Evolutionary conservation across 164 flowering plant genomes (phyloP).

Genomic region (Umbellularia californica): DNA sequence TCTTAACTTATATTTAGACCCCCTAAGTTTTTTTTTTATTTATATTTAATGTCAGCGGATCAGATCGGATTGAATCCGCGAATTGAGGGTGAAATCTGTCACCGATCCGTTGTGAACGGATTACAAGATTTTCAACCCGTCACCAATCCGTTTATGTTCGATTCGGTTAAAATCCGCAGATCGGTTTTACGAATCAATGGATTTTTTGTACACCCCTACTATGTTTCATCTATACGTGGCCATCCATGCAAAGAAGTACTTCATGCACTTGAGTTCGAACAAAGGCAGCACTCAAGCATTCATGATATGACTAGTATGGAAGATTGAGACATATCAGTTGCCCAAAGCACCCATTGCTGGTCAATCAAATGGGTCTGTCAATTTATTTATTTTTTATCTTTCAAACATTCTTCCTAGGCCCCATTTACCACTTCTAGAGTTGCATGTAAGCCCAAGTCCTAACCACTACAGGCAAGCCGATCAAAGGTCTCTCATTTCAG

Average conservation of each 20-base stretch:
- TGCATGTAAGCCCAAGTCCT: slow-evolving; percentile 35
- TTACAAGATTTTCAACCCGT: no score
- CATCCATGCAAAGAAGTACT: slow-evolving; percentile 88
- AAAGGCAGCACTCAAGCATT: slow-evolving; percentile 78
- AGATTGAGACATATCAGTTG: slow-evolving; percentile 45
- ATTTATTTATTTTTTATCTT: neutral
- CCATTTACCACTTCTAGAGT: slow-evolving; percentile 18
- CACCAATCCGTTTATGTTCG: no score
- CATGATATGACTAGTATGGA: slow-evolving; percentile 81
- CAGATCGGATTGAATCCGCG: no score
- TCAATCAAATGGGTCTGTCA: slow-evolving; percentile 40
- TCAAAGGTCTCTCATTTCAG: slow-evolving; percentile 72
- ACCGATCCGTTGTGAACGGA: no score
- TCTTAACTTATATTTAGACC: no score
- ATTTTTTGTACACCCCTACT: no score
- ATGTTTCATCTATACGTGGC: slow-evolving; percentile 41
- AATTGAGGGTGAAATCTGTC: no score
- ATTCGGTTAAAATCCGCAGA: no score
- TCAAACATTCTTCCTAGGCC: slow-evolving; percentile 37
- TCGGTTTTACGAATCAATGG: no score
- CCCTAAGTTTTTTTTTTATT: no score
- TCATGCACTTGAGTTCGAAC: slow-evolving; percentile 77
- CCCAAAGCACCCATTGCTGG: slow-evolving; percentile 81
- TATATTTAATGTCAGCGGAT: no score
- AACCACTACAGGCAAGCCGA: slow-evolving; percentile 58